phyloP scores from a whole-genome alignment of 2,329 filamentous ascomycete species.

The Diplodia corticola region DNA sequence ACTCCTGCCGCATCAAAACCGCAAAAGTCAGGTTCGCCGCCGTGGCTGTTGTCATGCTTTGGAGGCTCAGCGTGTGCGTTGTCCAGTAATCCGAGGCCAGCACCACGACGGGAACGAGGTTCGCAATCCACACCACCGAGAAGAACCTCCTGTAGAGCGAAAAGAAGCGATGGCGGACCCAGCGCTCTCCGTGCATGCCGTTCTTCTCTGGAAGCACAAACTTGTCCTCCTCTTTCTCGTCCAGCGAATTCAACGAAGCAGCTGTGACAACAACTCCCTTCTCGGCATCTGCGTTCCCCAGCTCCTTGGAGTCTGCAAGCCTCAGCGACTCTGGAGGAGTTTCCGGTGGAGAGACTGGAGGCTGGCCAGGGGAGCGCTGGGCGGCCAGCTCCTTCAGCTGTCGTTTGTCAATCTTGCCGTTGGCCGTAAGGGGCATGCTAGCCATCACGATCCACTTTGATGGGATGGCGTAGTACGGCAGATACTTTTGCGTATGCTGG shows the following conservation, averaged over 20 bases:
- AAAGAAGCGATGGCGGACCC: constrained; percentile 13
- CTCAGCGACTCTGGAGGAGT: constrained; percentile 2
- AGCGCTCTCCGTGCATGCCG: constrained; percentile 25
- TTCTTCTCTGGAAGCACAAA: constrained; percentile 25
- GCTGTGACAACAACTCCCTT: constrained; percentile 17
- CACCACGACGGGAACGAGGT: constrained; percentile 28
- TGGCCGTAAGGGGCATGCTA: constrained; percentile 53
- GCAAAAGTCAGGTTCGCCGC: constrained; percentile 38
- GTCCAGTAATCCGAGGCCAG: constrained; percentile 21
- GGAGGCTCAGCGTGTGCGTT: not conserved
- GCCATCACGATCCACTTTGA: constrained; percentile 47
- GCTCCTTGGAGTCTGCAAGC: not conserved
- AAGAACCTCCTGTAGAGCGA: constrained; percentile 19
- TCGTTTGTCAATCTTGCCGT: constrained; percentile 60
- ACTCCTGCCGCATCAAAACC: constrained; percentile 36
- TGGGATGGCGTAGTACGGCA: constrained; percentile 60
- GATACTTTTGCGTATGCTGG: constrained; percentile 43
- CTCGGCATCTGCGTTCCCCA: too few relatives aligned
- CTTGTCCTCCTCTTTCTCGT: constrained; percentile 27
- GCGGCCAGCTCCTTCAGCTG: constrained; percentile 41
- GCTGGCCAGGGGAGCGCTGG: constrained; percentile 9
- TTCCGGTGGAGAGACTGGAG: not conserved
- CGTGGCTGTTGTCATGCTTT: constrained; percentile 31
- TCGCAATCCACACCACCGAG: constrained; percentile 11
- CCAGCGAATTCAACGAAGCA: constrained; percentile 25